Conservation (phyloP, 2,329 filamentous ascomycete species). For the Penicillium sp. region DNA sequence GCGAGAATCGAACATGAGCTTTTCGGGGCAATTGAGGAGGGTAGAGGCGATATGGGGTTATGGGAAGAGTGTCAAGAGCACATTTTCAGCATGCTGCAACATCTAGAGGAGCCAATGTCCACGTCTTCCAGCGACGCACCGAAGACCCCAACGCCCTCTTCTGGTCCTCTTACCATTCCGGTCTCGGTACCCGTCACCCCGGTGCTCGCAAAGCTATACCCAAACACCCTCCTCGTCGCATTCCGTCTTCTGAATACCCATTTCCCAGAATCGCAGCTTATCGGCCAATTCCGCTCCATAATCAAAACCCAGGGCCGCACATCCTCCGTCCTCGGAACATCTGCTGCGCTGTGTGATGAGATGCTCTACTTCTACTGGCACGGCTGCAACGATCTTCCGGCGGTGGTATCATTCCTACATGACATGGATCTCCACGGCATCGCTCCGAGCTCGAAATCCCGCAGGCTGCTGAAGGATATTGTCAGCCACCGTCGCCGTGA, state of each 20-base stretch:
- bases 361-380: conserved; percentile 42
- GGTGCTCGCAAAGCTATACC: conserved; percentile 38
- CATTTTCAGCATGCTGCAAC: conserved; percentile 37
- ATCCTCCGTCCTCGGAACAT: conserved; percentile 42
- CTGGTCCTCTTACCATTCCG: conserved; percentile 29
- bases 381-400: conserved; percentile 38
- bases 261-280: conserved; percentile 39
- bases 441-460: conserved; percentile 33
- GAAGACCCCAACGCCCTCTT: neutral
- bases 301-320: conserved; percentile 40
- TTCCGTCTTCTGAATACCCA: conserved; percentile 39
- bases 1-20: conserved; percentile 31
- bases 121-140: neutral
- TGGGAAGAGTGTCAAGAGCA: conserved; percentile 39
- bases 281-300: conserved; percentile 37
- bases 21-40: conserved; percentile 23
- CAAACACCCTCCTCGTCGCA: conserved; percentile 38
- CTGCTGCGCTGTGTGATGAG: conserved; percentile 42
- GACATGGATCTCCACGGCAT: conserved; percentile 45
- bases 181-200: conserved; percentile 26
- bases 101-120: conserved; percentile 19
- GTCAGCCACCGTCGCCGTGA: conserved; percentile 24
- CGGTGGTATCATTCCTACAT: conserved; percentile 36
- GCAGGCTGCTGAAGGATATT: conserved; percentile 29
- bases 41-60: conserved; percentile 33